Base-by-base conservation (phyloP, 2,329 filamentous ascomycete genomes). In the Paecilomyces sp. region DNA sequence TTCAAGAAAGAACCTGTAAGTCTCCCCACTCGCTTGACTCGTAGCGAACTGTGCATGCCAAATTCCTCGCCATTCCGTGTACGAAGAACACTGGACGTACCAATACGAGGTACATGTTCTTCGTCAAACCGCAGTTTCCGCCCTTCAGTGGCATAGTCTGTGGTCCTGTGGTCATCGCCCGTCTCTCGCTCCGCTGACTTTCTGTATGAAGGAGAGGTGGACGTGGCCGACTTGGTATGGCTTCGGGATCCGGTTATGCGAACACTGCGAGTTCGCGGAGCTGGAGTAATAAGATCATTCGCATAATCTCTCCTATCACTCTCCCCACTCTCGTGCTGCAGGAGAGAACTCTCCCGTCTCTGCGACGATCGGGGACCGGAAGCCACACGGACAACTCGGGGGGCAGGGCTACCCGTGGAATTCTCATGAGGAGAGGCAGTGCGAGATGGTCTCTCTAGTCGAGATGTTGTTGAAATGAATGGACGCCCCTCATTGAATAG, bases 1-100 rank as follows among this genome's bases (percentile, higher is more conserved):
- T 89, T 91, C 24, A 94, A 78, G 65, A 93, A 92, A 61, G 85
- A 88, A 1, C 90, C 91, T 2, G 88, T 85, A 7, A 88, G 80
- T 73, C 90, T 90, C 15, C 88, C 88, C 13, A 91, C 84, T 62
- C 90, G 82, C 75, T 92, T 93, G 60, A 92, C 80, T 4, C 91
- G 84, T 80, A 92, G 85, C 0, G 90, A 91, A 66, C 88, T 87
- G 61, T 90, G 89, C 1, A 85, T 77, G 13, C 84, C 87, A 34
- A 78, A 76, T 34, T 89, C 86, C 25, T 92, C 88, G 2, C 85
- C 85, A 56, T 81, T 79, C 7, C 76, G 74, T 36, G 72, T 66
- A 22, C 76, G 70, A 31, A 74, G 62, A 7, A 74, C 71, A 12
- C 76, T 78, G 13, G 74, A 70, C 30, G 74, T 67, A 4, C 72